phyloP scores from a whole-genome alignment of 768 basidiomycete species.

The Suillus americanus region DNA sequence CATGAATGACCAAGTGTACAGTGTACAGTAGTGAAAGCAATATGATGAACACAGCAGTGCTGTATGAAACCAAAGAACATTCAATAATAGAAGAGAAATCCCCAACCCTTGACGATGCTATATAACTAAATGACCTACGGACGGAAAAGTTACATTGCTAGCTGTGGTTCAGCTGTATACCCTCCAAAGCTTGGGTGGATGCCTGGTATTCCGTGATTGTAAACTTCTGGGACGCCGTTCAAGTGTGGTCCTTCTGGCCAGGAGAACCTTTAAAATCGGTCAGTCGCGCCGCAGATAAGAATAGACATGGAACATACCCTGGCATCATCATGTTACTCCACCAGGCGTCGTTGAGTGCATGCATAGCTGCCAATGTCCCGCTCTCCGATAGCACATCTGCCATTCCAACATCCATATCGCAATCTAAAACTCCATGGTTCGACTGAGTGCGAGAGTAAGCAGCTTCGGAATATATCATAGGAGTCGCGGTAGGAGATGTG shows the following conservation, averaged over 20 bases:
- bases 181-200: constrained; percentile 19
- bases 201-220: constrained; percentile 15
- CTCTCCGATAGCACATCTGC: constrained; percentile 36
- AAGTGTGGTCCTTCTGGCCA: constrained; percentile 31
- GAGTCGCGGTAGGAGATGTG: neutral
- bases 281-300: neutral
- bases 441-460: constrained; percentile 43
- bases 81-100: neutral
- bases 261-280: constrained; percentile 23
- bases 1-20: constrained; percentile 1
- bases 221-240: constrained; percentile 20
- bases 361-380: constrained; percentile 70
- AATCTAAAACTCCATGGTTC: neutral
- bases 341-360: constrained; percentile 68
- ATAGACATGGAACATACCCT: constrained; percentile 44
- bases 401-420: constrained; percentile 23
- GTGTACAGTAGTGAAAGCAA: neutral
- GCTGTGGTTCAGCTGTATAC: constrained; percentile 22
- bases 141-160: constrained; percentile 21
- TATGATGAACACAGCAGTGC: neutral
- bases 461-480: constrained; percentile 32
- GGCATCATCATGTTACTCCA: constrained; percentile 88
- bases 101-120: neutral
- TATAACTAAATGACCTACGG: neutral
- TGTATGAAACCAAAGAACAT: neutral